phyloP scores from a whole-genome alignment of 371 early-diverging fungal genomes.

The Lichtheimia ramosa region DNA sequence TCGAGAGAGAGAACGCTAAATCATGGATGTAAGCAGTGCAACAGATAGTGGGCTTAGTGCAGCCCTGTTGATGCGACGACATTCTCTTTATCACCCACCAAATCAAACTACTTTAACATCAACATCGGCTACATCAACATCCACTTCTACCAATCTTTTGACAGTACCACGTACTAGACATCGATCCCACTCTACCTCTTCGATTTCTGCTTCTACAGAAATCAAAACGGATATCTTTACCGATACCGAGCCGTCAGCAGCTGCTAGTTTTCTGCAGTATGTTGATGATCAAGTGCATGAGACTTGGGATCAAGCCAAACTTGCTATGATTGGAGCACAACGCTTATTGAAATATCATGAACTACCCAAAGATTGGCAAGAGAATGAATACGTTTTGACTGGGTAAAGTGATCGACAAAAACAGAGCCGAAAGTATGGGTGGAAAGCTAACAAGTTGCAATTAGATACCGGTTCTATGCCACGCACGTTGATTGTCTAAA shows the following conservation, averaged over 20 bases:
- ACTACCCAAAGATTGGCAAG: constrained; percentile 65
- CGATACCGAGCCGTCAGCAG: neutral
- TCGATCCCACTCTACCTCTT: constrained; percentile 11
- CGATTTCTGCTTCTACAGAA: constrained; percentile 3
- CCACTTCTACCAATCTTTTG: neutral
- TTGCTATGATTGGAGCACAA: constrained; percentile 56
- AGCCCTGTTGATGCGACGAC: constrained; percentile 6
- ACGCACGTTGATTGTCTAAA: constrained; percentile 52
- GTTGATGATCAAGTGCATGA: constrained; percentile 48
- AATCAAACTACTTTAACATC: neutral
- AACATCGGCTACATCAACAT: neutral
- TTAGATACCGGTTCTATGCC: constrained; percentile 59
- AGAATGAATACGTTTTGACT: constrained; percentile 65
- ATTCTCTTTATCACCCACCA: constrained; percentile 5
- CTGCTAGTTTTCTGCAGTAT: constrained; percentile 29
- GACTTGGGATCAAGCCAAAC: constrained; percentile 54
- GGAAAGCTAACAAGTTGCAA: too few relatives aligned
- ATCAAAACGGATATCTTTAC: neutral
- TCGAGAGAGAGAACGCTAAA: neutral
- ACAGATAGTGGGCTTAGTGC: constrained; percentile 5
- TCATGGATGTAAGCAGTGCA: constrained; percentile 6
- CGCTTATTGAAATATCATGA: constrained; percentile 62
- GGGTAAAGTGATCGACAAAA: constrained; percentile 37
- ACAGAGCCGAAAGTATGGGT: too few relatives aligned
- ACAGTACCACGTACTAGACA: constrained; percentile 6